Conservation (phyloP, 768 basidiomycete genomes). For the Lactifluus piperatus region DNA sequence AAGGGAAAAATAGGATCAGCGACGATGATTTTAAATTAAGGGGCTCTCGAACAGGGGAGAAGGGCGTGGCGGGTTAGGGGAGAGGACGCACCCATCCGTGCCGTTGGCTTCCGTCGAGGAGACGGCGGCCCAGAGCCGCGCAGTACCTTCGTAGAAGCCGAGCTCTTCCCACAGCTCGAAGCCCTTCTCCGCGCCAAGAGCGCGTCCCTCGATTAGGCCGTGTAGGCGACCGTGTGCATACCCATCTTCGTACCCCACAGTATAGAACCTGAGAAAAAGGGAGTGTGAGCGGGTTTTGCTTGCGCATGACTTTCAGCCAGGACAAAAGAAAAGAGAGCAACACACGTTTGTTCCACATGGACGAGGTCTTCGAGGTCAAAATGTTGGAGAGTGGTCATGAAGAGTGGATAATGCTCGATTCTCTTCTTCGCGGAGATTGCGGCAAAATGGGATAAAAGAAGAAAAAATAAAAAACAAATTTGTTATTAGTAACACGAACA, state of each 20-base stretch:
- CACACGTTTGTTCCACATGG: slow-evolving; percentile 27
- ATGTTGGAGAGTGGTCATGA: slow-evolving; percentile 8
- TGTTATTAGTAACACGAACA: background rate
- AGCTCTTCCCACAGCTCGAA: slow-evolving; percentile 98
- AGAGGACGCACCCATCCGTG: slow-evolving; percentile 40
- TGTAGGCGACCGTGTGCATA: slow-evolving; percentile 81
- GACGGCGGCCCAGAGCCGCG: slow-evolving; percentile 56
- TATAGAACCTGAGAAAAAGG: slow-evolving; percentile 61
- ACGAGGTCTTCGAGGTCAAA: slow-evolving; percentile 27
- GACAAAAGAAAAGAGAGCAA: background rate
- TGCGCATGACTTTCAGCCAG: too few relatives aligned
- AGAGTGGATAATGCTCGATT: background rate
- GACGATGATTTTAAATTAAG: background rate
- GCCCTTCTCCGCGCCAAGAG: slow-evolving; percentile 81
- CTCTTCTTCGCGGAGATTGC: slow-evolving; percentile 10
- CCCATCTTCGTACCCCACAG: slow-evolving; percentile 68
- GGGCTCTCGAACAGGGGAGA: background rate
- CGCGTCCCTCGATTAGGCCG: slow-evolving; percentile 84
- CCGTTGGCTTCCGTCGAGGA: slow-evolving; percentile 31
- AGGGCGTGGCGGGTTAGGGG: background rate
- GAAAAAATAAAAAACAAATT: background rate
- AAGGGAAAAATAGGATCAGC: slow-evolving; percentile 1
- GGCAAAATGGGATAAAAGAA: background rate
- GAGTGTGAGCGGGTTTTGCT: too few relatives aligned
- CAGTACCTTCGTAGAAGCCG: slow-evolving; percentile 87